A percentile compares a stretch with the other conserved stretches of the same genome.
Conservation (phyloP, 2,329 filamentous ascomycete genomes). For the Plenodomus lindquistii region DNA sequence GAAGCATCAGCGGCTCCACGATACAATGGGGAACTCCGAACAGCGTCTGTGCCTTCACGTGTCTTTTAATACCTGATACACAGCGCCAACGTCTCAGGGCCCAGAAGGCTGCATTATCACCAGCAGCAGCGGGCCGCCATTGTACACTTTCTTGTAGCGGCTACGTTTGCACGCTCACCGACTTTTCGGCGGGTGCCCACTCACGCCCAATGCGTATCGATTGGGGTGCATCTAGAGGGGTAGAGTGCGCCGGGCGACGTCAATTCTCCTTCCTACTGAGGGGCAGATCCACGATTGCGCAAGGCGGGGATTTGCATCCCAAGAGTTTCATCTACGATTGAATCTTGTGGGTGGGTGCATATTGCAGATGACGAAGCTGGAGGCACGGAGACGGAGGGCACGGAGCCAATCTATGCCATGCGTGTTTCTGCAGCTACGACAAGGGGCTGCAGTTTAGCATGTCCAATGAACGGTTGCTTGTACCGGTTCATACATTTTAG, state of each 20-base stretch:
- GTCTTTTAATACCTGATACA: slow-evolving; percentile 12
- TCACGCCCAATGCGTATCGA: slow-evolving; percentile 32
- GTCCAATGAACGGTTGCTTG: slow-evolving; percentile 25
- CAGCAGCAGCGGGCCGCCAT: slow-evolving; percentile 29
- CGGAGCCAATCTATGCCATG: slow-evolving; percentile 25
- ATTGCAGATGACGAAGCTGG: slow-evolving; percentile 26
- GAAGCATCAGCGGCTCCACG: not conserved
- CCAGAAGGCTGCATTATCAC: slow-evolving; percentile 23
- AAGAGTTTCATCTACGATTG: not conserved
- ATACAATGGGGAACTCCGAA: not conserved
- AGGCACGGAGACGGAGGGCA: slow-evolving; percentile 3
- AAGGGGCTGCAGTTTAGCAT: slow-evolving; percentile 28
- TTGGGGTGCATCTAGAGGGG: slow-evolving; percentile 31
- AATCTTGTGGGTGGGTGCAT: slow-evolving; percentile 5
- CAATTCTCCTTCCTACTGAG: slow-evolving; percentile 17
- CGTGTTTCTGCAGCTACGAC: slow-evolving; percentile 31
- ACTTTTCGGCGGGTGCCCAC: slow-evolving; percentile 35
- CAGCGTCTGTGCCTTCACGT: slow-evolving; percentile 1
- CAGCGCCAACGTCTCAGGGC: slow-evolving; percentile 15
- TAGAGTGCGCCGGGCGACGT: slow-evolving; percentile 26
- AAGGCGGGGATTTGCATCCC: slow-evolving; percentile 1
- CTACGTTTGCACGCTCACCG: slow-evolving; percentile 41
- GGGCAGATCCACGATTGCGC: slow-evolving; percentile 18
- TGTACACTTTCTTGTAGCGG: slow-evolving; percentile 28
- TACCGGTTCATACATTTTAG: slow-evolving; percentile 22